Conservation (phyloP, 2,329 filamentous ascomycete species). For the Cladophialophora yegresii region DNA sequence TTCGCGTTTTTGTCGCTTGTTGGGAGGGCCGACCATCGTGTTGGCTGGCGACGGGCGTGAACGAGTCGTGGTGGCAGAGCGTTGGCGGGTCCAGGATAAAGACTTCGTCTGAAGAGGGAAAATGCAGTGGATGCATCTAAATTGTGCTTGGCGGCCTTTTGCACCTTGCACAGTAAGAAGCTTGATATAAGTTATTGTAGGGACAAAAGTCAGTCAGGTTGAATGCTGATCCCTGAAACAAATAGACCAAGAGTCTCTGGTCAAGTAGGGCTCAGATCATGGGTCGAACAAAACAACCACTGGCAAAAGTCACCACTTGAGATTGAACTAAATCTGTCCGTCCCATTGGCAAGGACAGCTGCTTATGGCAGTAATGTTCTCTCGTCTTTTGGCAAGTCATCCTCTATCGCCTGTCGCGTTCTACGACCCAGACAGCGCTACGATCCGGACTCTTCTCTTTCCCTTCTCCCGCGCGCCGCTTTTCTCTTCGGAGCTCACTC, state of each 20-base stretch:
- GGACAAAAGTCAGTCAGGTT: neutral
- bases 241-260: neutral
- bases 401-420: neutral
- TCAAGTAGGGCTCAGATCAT: neutral
- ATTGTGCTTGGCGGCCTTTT: neutral
- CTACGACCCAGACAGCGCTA: conserved; percentile 40
- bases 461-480: conserved; percentile 72
- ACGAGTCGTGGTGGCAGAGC: neutral
- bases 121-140: neutral
- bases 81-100: neutral
- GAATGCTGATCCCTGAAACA: neutral
- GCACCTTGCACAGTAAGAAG: too few relatives aligned
- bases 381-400: neutral
- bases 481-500: conserved; percentile 89
- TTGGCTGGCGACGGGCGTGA: neutral
- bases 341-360: conserved; percentile 4
- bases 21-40: conserved; percentile 43
- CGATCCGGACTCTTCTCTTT: conserved; percentile 68
- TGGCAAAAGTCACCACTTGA: neutral
- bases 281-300: neutral
- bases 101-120: neutral
- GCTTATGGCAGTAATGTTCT: neutral
- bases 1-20: conserved; percentile 67
- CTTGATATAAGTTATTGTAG: neutral
- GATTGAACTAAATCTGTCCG: neutral